Percentiles rank a stretch among this genome's conserved stretches.
Conservation (phyloP, 148 eudicot genomes). For the Cornus controversa region DNA sequence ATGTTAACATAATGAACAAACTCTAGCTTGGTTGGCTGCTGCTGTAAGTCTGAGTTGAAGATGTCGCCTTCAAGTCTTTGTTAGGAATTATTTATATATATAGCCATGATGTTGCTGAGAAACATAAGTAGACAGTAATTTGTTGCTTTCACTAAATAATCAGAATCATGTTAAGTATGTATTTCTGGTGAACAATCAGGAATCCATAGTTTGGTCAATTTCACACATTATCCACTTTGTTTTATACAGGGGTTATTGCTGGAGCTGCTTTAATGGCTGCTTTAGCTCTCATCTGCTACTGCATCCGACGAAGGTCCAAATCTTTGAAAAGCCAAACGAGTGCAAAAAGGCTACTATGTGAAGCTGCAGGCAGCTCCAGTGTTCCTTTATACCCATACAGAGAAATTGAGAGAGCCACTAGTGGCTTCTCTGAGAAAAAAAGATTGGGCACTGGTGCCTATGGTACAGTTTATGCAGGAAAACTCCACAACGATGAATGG, state of each 20-base stretch:
- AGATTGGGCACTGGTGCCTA: slow-evolving; percentile 86
- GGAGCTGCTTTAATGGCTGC: slow-evolving; percentile 50
- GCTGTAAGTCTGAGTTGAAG: background rate
- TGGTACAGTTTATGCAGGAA: slow-evolving; percentile 88
- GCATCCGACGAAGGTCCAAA: slow-evolving; percentile 39
- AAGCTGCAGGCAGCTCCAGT: slow-evolving; percentile 63
- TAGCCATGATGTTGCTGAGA: background rate
- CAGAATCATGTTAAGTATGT: background rate
- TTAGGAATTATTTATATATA: background rate
- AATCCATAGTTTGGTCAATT: background rate
- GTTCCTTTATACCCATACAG: slow-evolving; percentile 63
- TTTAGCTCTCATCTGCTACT: slow-evolving; percentile 46
- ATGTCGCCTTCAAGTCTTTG: background rate
- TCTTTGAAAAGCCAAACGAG: slow-evolving; percentile 40
- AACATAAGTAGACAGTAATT: background rate
- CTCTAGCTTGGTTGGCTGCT: too few relatives aligned
- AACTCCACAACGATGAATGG: slow-evolving; percentile 54
- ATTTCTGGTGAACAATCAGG: background rate
- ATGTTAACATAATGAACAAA: too few relatives aligned
- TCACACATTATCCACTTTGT: background rate
- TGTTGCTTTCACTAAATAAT: background rate
- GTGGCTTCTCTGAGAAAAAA: slow-evolving; percentile 66
- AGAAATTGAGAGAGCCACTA: slow-evolving; percentile 81
- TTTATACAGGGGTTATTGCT: slow-evolving; percentile 51
- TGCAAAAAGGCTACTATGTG: slow-evolving; percentile 58